A percentile compares a stretch with the other conserved stretches of the same genome.
phyloP scores from a whole-genome alignment of 2,329 filamentous ascomycete genomes.

The Chaetomium globosum region DNA sequence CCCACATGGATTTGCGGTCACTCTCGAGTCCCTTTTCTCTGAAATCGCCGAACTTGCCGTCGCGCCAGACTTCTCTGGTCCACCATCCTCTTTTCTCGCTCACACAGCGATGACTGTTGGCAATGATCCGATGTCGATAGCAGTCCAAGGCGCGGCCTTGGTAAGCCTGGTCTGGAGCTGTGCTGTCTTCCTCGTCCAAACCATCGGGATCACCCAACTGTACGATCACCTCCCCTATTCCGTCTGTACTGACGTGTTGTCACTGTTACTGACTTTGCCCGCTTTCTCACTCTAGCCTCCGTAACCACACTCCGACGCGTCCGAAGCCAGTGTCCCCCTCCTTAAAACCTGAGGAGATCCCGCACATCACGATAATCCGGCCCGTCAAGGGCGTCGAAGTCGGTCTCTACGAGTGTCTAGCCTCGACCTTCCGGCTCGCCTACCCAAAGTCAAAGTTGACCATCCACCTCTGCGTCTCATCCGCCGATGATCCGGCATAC shows the following conservation, averaged over 20 bases:
- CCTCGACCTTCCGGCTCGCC: slow-evolving; percentile 77
- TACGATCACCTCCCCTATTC: slow-evolving; percentile 41
- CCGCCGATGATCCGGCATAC: slow-evolving; percentile 73
- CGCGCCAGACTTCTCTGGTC: slow-evolving; percentile 10
- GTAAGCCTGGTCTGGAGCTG: slow-evolving; percentile 57
- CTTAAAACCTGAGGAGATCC: slow-evolving; percentile 59
- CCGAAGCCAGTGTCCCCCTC: slow-evolving; percentile 55
- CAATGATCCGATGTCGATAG: slow-evolving; percentile 35
- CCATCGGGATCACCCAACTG: slow-evolving; percentile 60
- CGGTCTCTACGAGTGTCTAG: slow-evolving; percentile 87
- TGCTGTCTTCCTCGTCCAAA: slow-evolving; percentile 57
- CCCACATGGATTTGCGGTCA: slow-evolving; percentile 29
- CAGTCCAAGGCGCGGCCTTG: slow-evolving; percentile 48
- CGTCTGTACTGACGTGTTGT: not conserved
- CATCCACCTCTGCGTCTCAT: slow-evolving; percentile 79
- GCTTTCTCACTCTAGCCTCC: slow-evolving; percentile 48
- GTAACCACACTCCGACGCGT: slow-evolving; percentile 55
- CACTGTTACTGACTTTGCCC: slow-evolving; percentile 21
- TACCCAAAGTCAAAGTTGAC: slow-evolving; percentile 78
- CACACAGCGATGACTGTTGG: slow-evolving; percentile 25
- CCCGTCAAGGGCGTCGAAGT: slow-evolving; percentile 93
- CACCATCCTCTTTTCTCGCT: slow-evolving; percentile 1
- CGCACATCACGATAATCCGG: slow-evolving; percentile 86
- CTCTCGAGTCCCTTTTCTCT: slow-evolving; percentile 15
- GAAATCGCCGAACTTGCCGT: slow-evolving; percentile 23